Conservation (phyloP, 2,329 filamentous ascomycete species). For the Cryphonectria naterciae region DNA sequence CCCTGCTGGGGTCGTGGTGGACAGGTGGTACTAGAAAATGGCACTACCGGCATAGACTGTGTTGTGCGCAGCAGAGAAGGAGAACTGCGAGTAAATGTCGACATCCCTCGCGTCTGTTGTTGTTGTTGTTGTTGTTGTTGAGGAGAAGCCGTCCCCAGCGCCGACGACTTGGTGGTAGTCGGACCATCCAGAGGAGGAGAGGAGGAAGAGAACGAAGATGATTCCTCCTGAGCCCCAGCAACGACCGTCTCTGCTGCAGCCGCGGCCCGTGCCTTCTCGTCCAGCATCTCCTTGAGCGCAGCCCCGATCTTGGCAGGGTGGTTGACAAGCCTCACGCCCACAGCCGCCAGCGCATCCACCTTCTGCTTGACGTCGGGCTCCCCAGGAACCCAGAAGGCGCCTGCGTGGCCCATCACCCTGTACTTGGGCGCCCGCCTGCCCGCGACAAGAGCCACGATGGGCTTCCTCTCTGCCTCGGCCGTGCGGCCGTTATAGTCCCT, state of each 20-base stretch:
- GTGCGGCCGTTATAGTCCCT: constrained; percentile 62
- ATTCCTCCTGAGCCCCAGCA: neutral
- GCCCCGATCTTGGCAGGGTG: constrained; percentile 77
- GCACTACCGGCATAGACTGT: neutral
- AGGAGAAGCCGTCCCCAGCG: constrained; percentile 33
- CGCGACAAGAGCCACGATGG: constrained; percentile 73
- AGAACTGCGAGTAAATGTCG: neutral
- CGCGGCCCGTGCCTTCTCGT: constrained; percentile 33
- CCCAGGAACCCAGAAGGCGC: constrained; percentile 70
- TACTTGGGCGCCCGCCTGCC: constrained; percentile 67
- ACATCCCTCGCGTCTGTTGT: constrained; percentile 21
- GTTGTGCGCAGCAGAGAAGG: neutral
- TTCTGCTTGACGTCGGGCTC: constrained; percentile 70
- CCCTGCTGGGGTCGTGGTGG: neutral
- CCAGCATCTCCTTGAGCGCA: constrained; percentile 66
- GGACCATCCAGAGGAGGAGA: neutral
- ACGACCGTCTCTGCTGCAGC: constrained; percentile 8
- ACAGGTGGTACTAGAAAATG: neutral
- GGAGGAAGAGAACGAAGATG: neutral
- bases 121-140: constrained; percentile 19
- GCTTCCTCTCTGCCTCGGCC: constrained; percentile 62
- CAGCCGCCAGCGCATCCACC: constrained; percentile 66
- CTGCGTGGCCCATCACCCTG: constrained; percentile 78
- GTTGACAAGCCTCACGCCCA: constrained; percentile 71
- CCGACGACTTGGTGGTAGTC: neutral